Evolutionary conservation across 768 basidiomycete species (phyloP), one percentile per base, ranked within the genome.

Genomic region (Trametes sanguinea): DNA sequence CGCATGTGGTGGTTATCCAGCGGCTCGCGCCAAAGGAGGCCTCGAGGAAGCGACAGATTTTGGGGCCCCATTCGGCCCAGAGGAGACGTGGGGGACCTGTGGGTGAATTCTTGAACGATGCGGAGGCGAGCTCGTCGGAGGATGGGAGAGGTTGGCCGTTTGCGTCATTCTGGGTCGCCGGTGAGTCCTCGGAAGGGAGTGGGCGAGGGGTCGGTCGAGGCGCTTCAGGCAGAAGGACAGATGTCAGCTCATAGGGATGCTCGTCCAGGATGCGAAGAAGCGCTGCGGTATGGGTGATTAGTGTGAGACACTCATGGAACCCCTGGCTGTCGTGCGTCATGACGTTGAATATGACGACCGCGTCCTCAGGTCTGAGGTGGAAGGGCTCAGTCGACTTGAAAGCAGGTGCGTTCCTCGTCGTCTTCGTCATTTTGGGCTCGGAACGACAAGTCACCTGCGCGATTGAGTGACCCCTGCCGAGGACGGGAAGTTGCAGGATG

Each of bases 1-100:
- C 73, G 27, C 69, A 70, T 0, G 71, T 72, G 30, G 71, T 71
- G 29, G 73, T 73, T 57, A 74, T 73, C 73, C 73, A 74, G 10
- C 69, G 67, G 42, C 62, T 65, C 2, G 68, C 65, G 4, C 66
- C 60, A 27, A 61, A 62, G 16, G 71, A 69, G 14, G 60, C 60
- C n/a, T 67, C 67, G 50, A 72, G 69, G 65, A 68, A 72, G 16
- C 72, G 67, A 32, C 69, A 71, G 10, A 51, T 30, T 0, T 54
- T 43, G 16, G 66, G 60, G 29, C 72, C 73, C 73, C 73, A 74
- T 8, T 56, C 40, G 4, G 45, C 39, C 72, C 72, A 74, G 2
- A 54, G 35, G 35, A 64, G 33, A 2, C 52, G 58, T 4, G 51
- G 62, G 14, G 17, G 22, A 22, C 8, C 33, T 8, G 10, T 3